Evolutionary conservation across 2,329 filamentous ascomycete species (phyloP).

Genomic region (Rhynchosporium secalis): DNA sequence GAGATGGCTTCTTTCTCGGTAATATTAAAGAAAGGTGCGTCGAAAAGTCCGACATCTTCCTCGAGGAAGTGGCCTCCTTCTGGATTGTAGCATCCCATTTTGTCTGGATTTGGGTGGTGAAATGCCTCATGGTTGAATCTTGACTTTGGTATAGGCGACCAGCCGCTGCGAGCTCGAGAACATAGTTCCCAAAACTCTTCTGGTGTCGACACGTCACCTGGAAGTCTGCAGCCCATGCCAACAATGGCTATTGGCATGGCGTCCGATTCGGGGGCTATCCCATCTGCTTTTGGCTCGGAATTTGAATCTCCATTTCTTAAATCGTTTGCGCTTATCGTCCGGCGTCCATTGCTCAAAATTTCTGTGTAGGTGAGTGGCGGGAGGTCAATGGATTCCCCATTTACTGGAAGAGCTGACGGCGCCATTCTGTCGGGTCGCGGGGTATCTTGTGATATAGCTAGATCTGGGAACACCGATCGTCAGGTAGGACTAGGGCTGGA

Average conservation of each 20-base stretch:
- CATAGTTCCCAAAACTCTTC: slow-evolving; percentile 44
- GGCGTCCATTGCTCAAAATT: not conserved
- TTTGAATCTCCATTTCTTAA: slow-evolving; percentile 9
- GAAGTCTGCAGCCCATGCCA: slow-evolving; percentile 43
- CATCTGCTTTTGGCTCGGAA: not conserved
- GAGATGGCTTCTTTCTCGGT: slow-evolving; percentile 35
- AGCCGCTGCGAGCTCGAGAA: slow-evolving; percentile 41
- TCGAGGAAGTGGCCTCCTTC: slow-evolving; percentile 34
- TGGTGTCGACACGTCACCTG: slow-evolving; percentile 41
- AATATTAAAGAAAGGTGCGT: slow-evolving; percentile 38
- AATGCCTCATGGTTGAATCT: slow-evolving; percentile 54
- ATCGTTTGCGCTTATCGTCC: not conserved
- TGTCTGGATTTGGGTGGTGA: slow-evolving; percentile 51
- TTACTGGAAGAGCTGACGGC: slow-evolving; percentile 20
- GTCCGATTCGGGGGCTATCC: not conserved
- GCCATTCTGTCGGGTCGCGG: slow-evolving; percentile 17
- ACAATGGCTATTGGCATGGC: slow-evolving; percentile 40
- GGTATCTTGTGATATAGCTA: not conserved
- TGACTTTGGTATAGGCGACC: slow-evolving; percentile 37
- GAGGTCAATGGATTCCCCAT: slow-evolving; percentile 8
- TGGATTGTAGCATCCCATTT: slow-evolving; percentile 30
- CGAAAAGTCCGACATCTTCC: slow-evolving; percentile 34
- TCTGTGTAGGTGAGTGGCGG: not conserved
- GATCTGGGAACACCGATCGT: not conserved
- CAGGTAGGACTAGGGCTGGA: not conserved